Percentiles rank a stretch among this genome's conserved stretches.
These are phyloP conservation scores for Orbilia brochopaga DNA, from an alignment of 2,329 filamentous ascomycete species.

Conservation along the genomic window DNA sequence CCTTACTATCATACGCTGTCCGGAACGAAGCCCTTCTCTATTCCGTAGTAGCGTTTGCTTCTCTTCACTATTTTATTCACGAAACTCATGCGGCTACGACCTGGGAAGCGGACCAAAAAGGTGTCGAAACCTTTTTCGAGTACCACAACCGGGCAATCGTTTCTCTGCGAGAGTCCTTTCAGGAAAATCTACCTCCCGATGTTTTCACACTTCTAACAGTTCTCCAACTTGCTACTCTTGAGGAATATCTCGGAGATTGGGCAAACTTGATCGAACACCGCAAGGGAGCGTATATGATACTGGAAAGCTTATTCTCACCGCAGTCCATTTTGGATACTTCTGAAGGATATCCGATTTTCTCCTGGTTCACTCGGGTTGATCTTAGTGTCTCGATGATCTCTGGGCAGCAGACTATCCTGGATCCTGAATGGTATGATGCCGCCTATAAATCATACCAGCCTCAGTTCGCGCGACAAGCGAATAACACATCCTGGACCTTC, in stretches of 20 bases:
- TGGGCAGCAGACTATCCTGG: conserved; percentile 74
- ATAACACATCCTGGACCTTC: conserved; percentile 70
- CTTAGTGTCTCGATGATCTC: conserved; percentile 82
- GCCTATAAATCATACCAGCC: conserved; percentile 69
- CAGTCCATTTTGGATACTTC: conserved; percentile 74
- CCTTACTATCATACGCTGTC: conserved; percentile 74
- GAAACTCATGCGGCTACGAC: conserved; percentile 68
- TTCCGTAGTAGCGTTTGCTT: conserved; percentile 83
- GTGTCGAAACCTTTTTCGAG: conserved; percentile 76
- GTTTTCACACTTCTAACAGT: conserved; percentile 83
- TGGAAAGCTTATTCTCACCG: conserved; percentile 78
- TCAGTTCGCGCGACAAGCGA: conserved; percentile 67
- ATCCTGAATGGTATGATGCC: conserved; percentile 76
- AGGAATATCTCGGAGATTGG: conserved; percentile 97
- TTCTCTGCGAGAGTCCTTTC: conserved; percentile 73
- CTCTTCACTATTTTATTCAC: conserved; percentile 79
- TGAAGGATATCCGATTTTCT: conserved; percentile 73
- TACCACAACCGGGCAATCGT: conserved; percentile 91
- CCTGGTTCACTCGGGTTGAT: conserved; percentile 93
- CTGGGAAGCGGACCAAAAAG: conserved; percentile 3
- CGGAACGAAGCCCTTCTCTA: conserved; percentile 82
- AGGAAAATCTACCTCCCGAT: conserved; percentile 72
- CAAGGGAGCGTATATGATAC: conserved; percentile 81
- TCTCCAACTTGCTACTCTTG: conserved; percentile 87
- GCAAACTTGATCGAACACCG: conserved; percentile 91